A percentile compares a stretch with the other conserved stretches of the same genome.
phyloP scores from a whole-genome alignment of 2,329 filamentous ascomycete species.

The Xenosphaeropsis pyriputrescens region DNA sequence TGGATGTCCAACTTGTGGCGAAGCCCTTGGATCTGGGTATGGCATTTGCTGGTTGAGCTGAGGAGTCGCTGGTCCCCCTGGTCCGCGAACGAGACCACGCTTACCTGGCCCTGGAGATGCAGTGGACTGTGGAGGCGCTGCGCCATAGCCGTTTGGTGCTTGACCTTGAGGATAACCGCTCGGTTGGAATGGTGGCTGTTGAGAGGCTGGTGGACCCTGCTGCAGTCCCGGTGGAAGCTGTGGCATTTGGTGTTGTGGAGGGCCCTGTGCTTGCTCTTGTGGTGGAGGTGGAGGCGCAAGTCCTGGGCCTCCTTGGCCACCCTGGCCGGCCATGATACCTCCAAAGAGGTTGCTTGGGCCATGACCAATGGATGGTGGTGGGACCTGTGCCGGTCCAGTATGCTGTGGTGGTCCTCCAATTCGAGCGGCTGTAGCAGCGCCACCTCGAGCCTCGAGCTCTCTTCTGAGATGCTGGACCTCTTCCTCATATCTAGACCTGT shows the following conservation, averaged over 20 bases:
- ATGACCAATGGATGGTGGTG: constrained; percentile 73
- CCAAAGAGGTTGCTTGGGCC: constrained; percentile 85
- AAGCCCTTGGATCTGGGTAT: constrained; percentile 69
- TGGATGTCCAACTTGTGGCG: constrained; percentile 77
- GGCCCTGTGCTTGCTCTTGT: constrained; percentile 46
- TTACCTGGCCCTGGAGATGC: constrained; percentile 77
- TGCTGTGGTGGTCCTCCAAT: constrained; percentile 62
- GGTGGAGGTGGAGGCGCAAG: constrained; percentile 56
- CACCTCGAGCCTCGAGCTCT: constrained; percentile 65
- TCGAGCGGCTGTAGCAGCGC: constrained; percentile 49
- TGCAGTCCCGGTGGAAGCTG: constrained; percentile 59
- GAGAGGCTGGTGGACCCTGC: constrained; percentile 31
- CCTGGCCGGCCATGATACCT: constrained; percentile 85
- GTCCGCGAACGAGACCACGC: constrained; percentile 52
- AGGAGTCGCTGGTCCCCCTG: constrained; percentile 67
- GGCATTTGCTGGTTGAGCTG: constrained; percentile 82
- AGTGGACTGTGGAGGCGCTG: constrained; percentile 70
- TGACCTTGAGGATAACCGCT: constrained; percentile 42
- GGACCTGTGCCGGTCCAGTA: constrained; percentile 68
- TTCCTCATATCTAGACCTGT: constrained; percentile 65
- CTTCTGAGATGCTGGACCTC: constrained; percentile 75
- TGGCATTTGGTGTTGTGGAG: constrained; percentile 47
- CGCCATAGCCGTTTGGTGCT: constrained; percentile 56
- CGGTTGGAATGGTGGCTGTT: constrained; percentile 59
- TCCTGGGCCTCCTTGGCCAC: constrained; percentile 69